phyloP scores from a whole-genome alignment of 495 filamentous ascomycete species.

The Rusavskia elegans region DNA sequence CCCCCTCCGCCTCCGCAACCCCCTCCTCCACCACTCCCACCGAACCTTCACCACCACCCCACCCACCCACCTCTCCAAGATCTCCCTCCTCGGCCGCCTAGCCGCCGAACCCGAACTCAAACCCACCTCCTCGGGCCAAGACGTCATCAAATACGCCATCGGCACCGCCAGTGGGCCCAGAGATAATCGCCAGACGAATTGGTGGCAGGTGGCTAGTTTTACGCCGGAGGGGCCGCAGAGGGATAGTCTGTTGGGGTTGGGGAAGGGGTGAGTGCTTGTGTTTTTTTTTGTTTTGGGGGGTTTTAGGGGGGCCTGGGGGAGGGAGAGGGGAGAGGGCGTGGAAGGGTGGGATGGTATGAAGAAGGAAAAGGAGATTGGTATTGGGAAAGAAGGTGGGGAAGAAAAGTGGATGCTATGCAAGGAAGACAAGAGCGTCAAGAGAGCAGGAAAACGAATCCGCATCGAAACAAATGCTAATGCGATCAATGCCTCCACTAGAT shows the following conservation, averaged over 20 bases:
- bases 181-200: conserved; percentile 56
- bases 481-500: conserved; percentile 22
- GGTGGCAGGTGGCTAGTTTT: conserved; percentile 60
- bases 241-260: conserved; percentile 47
- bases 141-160: conserved; percentile 46
- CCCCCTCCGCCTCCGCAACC: conserved; percentile 20
- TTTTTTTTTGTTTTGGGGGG: not conserved
- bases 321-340: not conserved
- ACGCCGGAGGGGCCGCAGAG: conserved; percentile 36
- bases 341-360: not conserved
- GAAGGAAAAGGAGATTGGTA: no score
- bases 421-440: no score
- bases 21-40: conserved; percentile 34
- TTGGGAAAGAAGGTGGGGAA: no score
- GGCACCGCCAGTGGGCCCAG: conserved; percentile 32
- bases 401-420: no score
- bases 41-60: conserved; percentile 43
- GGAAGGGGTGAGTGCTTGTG: conserved; percentile 56
- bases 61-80: conserved; percentile 30
- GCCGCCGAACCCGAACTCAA: conserved; percentile 49
- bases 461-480: not conserved
- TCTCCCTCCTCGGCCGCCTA: conserved; percentile 66
- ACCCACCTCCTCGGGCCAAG: conserved; percentile 46
- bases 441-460: no score
- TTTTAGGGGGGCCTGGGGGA: not conserved